Percentiles rank a stretch among this genome's conserved stretches.
These are phyloP conservation scores for Penicillium dipodomyicola DNA, from an alignment of 495 filamentous ascomycete species.

Conservation along the genomic window DNA sequence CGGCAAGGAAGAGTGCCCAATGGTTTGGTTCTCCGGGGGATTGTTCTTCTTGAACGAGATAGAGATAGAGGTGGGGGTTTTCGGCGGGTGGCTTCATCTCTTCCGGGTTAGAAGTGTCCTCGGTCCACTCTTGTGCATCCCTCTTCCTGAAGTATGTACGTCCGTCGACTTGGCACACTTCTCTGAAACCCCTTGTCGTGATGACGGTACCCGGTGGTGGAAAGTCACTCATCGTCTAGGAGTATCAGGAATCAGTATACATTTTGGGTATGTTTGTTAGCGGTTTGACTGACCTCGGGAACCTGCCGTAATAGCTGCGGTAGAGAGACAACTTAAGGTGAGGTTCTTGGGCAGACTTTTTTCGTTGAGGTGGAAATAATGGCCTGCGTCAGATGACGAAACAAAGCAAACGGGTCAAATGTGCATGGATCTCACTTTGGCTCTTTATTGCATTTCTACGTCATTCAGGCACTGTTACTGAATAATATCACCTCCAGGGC, in stretches of 20 bases:
- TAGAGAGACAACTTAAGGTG: not conserved
- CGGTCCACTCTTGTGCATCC: constrained; percentile 14
- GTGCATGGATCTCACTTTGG: not conserved
- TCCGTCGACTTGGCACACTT: constrained; percentile 25
- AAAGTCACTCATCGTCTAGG: constrained; percentile 9
- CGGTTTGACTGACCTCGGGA: no score
- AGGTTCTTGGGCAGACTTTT: not conserved
- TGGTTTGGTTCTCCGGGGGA: constrained; percentile 20
- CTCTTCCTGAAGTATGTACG: constrained; percentile 11
- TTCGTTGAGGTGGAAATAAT: not conserved
- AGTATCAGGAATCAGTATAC: not conserved
- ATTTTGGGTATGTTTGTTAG: no score
- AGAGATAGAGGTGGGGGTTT: constrained; percentile 17
- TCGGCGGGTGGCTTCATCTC: not conserved
- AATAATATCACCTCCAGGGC: not conserved
- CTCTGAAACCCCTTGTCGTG: constrained; percentile 16
- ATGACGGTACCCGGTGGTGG: constrained; percentile 8
- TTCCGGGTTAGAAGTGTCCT: not conserved
- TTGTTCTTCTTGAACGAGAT: constrained; percentile 21
- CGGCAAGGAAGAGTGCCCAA: constrained; percentile 25
- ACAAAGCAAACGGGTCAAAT: not conserved
- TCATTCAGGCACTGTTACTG: not conserved
- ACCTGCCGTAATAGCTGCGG: not conserved
- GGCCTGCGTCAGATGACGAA: not conserved
- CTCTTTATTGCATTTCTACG: not conserved